These are phyloP conservation scores for Parastagonospora avenae DNA, from an alignment of 2,329 filamentous ascomycete genomes.

Conservation along the genomic window DNA sequence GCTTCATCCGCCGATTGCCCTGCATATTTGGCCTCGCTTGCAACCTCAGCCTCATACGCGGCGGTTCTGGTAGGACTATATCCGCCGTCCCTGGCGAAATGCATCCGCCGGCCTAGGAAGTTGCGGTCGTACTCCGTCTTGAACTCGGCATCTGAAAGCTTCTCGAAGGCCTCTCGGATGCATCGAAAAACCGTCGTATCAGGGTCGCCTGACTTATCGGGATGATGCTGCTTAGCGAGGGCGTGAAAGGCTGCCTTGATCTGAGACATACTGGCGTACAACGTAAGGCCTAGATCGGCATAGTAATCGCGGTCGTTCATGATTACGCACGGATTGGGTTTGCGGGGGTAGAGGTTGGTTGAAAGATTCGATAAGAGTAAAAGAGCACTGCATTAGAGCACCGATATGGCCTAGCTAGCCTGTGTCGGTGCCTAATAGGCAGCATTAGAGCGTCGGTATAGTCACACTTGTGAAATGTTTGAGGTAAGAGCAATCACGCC, in stretches of 20 bases:
- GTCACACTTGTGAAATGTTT: no score
- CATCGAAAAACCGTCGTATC: conserved; percentile 14
- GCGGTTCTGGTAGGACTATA: neutral
- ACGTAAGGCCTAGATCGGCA: conserved; percentile 76
- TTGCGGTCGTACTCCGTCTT: conserved; percentile 12
- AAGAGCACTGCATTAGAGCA: neutral
- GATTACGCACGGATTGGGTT: neutral
- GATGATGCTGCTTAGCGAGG: conserved; percentile 91
- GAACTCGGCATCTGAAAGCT: conserved; percentile 9
- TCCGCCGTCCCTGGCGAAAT: neutral
- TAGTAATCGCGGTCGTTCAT: conserved; percentile 73
- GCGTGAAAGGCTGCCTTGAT: conserved; percentile 98
- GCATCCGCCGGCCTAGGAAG: neutral
- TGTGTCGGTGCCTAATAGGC: neutral
- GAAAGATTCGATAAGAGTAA: neutral
- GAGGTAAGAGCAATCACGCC: no score
- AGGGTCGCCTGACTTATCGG: conserved; percentile 81
- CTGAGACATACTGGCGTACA: conserved; percentile 74
- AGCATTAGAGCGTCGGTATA: neutral
- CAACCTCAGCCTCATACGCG: neutral
- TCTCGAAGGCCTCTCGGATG: conserved; percentile 19
- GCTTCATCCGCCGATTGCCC: neutral
- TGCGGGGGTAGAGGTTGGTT: neutral
- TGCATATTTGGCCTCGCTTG: neutral
- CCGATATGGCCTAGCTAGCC: neutral